Evolutionary conservation across 176 grass and related monocot genomes (phyloP), one percentile per base, ranked within the genome.

Genomic region (Bromus sterilis): DNA sequence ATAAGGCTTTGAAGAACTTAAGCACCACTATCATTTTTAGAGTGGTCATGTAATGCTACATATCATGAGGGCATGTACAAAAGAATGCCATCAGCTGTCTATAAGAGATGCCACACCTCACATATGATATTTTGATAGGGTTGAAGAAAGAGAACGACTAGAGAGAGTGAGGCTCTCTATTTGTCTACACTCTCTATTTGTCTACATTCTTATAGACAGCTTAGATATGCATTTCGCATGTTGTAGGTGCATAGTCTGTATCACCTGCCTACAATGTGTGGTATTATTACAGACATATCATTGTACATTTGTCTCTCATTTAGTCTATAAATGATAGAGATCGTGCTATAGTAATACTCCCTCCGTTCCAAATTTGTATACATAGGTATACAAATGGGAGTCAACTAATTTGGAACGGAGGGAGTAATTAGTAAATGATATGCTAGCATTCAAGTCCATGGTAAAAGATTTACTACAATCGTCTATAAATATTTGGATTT

Each of bases 401-500:
- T n/a, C n/a, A n/a, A n/a, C n/a, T n/a, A n/a, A n/a, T n/a, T n/a
- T n/a, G n/a, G n/a, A n/a, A n/a, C 35, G 35, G 35, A 36, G 35
- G 35, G 35, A 36, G 35, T 41, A 41, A 51, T 51, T 42, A 42
- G n/a, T 40, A 35, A 11, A 69, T 41, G 66, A 35, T 6, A 69
- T 41, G 66, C 24, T 69, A 64, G 67, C 74, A 20, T n/a, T 3
- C 23, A 76, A 69, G 24, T 76, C 37, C 24, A 33, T 70, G 32
- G 18, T 53, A 85, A 85, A 49, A 59, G 11, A 76, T 72, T 39
- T 2, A 28, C 65, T 69, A 75, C 30, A 28, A 48, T 62, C 51
- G 49, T 69, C 55, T 84, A 48, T 73, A 83, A 42, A n/a, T 83
- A 57, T n/a, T 74, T 20, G 18, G 69, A 53, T 59, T 42, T 81